Percentiles rank a stretch among this genome's conserved stretches.
phyloP scores from a whole-genome alignment of 2,329 filamentous ascomycete genomes.

The Aspergillus pseudoviridinutans region DNA sequence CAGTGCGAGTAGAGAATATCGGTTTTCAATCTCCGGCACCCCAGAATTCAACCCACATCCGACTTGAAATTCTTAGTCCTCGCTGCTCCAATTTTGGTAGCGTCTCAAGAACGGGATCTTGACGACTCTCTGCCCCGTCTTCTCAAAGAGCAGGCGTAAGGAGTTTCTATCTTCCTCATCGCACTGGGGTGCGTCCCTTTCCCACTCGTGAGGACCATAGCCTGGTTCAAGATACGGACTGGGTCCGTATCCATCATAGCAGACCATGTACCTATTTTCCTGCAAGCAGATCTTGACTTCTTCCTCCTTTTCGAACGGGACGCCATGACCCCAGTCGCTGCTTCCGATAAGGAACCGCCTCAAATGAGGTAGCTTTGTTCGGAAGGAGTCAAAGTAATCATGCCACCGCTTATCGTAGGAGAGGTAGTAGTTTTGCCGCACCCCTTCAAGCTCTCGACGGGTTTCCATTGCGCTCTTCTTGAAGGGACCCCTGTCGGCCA shows the following conservation, averaged over 20 bases:
- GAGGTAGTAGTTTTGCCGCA: background rate
- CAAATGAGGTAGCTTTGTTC: conserved; percentile 10
- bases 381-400: conserved; percentile 18
- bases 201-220: background rate
- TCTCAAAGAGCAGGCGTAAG: background rate
- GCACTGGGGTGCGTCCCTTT: background rate
- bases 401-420: conserved; percentile 16
- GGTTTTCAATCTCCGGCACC: too few relatives aligned
- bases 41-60: too few relatives aligned
- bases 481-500: conserved; percentile 42
- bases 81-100: background rate
- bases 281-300: conserved; percentile 11
- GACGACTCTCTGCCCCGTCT: background rate
- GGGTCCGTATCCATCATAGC: conserved; percentile 16
- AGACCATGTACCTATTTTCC: conserved; percentile 16
- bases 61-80: background rate
- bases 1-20: background rate
- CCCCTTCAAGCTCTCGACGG: background rate
- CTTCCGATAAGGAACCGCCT: conserved; percentile 11
- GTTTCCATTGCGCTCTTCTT: conserved; percentile 3
- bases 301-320: conserved; percentile 18
- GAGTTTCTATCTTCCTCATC: background rate
- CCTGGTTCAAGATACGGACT: conserved; percentile 14
- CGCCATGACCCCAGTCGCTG: background rate
- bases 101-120: background rate